Base-by-base conservation (phyloP, 2,329 filamentous ascomycete species). In the Phoma sp. region DNA sequence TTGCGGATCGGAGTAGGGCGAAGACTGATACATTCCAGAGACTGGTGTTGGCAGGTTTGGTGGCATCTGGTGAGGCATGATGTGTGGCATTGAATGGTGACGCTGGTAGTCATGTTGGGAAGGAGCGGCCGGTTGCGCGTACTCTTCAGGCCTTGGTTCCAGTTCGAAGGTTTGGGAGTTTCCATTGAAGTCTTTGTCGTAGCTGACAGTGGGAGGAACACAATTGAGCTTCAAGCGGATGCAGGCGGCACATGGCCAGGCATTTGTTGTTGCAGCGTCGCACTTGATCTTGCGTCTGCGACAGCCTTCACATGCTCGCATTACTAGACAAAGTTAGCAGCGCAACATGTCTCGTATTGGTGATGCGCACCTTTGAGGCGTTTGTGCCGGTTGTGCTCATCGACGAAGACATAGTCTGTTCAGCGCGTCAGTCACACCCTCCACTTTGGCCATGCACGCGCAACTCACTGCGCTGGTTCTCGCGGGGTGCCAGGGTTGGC, bases 351-450 rank as follows among this genome's bases (percentile, higher is more conserved):
- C 21, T 23, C 7, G 33, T 14, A 20, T 38, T 21, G 42, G 34
- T 5, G 14, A 32, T 39, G 36, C 74, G 57, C 84, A 95, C 92
- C 92, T 83, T 98, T 98, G 60, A 98, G 81, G 67, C 93, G 87
- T 78, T 98, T 98, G 78, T 98, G 95, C 61, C 95, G 89, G 80
- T 98, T 98, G 77, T 98, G 95, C 76, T 98, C 93, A 76, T 98
- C 93, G 53, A 98, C 95, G 73, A 98, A 98, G 68, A 98, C 95
- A 90, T 97, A 98, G 76, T 97, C 93, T 96, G 68, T 38, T 55
- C 53, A 38, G 71, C 21, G 34, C 30, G 59, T 73, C 59, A 70
- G 61, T 51, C 29, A 40, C 33, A 38, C n/a, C 33, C 33, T 33
- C 39, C n/a, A 25, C 39, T 36, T 39, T 28, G 39, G 45, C 39